Percentiles rank a stretch among this genome's conserved stretches.
These are phyloP conservation scores for Paraphoma chrysanthemicola DNA, from an alignment of 2,329 filamentous ascomycete genomes.

Conservation along the genomic window DNA sequence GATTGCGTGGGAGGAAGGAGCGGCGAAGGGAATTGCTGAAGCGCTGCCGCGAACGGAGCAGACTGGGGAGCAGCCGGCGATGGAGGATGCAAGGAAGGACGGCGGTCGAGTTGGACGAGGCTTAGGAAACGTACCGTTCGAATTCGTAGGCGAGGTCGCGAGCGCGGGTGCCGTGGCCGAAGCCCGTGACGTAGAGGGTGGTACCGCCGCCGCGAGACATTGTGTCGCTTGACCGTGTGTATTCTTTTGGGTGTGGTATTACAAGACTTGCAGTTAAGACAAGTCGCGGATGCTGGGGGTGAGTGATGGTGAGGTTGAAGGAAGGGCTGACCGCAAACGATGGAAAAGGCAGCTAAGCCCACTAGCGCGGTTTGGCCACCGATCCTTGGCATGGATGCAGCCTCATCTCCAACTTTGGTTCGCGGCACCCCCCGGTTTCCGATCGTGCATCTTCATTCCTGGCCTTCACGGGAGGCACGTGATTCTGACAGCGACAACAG, in stretches of 20 bases:
- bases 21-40: conserved; percentile 1
- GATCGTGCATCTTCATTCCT: background rate
- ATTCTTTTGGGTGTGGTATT: conserved; percentile 12
- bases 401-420: background rate
- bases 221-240: conserved; percentile 57
- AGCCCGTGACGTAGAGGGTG: conserved; percentile 98
- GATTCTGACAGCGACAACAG: no score
- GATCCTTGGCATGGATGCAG: background rate
- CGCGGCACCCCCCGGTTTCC: background rate
- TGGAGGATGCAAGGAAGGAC: conserved; percentile 38
- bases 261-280: conserved; percentile 18
- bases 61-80: conserved; percentile 12
- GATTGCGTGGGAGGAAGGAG: conserved; percentile 5
- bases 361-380: background rate
- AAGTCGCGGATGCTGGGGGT: conserved; percentile 11
- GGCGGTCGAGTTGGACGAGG: conserved; percentile 44
- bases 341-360: background rate
- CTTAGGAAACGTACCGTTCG: conserved; percentile 91
- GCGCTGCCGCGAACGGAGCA: conserved; percentile 11
- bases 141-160: conserved; percentile 99
- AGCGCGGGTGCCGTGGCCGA: conserved; percentile 97
- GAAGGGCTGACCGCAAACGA: background rate
- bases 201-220: conserved; percentile 87
- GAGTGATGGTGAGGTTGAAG: conserved; percentile 17
- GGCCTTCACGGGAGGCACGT: no score